Conservation (phyloP, 2,329 filamentous ascomycete species). For the Eutypa lata region DNA sequence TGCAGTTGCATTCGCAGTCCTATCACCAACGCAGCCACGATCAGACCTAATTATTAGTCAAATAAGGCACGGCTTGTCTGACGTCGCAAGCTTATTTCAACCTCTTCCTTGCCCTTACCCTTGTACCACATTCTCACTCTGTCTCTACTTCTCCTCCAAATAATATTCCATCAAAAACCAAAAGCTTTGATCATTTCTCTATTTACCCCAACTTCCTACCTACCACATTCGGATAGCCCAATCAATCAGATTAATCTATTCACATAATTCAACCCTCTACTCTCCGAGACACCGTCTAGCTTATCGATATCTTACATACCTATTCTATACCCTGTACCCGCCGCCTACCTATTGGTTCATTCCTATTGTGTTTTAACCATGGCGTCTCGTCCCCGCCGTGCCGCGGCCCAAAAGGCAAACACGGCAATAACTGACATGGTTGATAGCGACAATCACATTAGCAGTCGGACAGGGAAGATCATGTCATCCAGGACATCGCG, state of each 20-base stretch:
- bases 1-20: too few species aligned
- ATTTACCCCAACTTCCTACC: not conserved
- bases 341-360: not conserved
- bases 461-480: constrained; percentile 33
- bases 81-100: constrained; percentile 27
- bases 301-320: not conserved
- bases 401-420: constrained; percentile 43
- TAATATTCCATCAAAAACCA: not conserved
- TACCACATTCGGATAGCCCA: not conserved
- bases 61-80: constrained; percentile 8
- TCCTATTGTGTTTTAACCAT: constrained; percentile 16
- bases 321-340: not conserved
- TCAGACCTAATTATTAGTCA: constrained; percentile 8
- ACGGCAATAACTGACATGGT: constrained; percentile 49
- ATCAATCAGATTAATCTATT: not conserved
- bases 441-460: constrained; percentile 42
- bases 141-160: not conserved
- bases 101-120: constrained; percentile 12
- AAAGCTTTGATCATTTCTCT: not conserved
- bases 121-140: constrained; percentile 22
- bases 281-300: constrained; percentile 2
- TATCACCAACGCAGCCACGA: not conserved
- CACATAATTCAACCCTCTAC: not conserved
- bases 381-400: constrained; percentile 35
- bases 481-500: constrained; percentile 50